A percentile compares a stretch with the other conserved stretches of the same genome.
These are phyloP conservation scores for Lineolata rhizophorae DNA, from an alignment of 495 filamentous ascomycete species.

Conservation along the genomic window DNA sequence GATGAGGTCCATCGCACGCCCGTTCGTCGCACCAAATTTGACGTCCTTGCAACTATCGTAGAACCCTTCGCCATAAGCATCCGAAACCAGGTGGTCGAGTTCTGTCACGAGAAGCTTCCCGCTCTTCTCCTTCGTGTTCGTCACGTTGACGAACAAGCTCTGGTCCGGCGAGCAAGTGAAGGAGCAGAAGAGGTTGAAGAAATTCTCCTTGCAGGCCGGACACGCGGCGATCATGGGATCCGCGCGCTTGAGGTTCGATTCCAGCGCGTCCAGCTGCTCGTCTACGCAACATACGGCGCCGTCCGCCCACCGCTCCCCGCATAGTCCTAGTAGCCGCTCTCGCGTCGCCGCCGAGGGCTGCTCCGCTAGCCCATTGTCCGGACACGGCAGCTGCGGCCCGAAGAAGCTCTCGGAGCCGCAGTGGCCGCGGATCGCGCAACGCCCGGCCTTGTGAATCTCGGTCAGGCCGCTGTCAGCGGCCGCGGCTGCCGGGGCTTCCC, in stretches of 20 bases:
- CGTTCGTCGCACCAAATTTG: constrained; percentile 85
- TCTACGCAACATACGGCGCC: constrained; percentile 65
- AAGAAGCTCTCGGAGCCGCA: constrained; percentile 82
- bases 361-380: constrained; percentile 73
- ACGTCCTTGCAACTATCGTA: constrained; percentile 97
- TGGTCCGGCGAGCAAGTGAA: constrained; percentile 96
- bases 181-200: constrained; percentile 92
- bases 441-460: constrained; percentile 59
- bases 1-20: constrained; percentile 82
- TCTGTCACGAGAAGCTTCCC: constrained; percentile 62
- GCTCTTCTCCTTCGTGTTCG: constrained; percentile 39
- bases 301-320: constrained; percentile 64
- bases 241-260: constrained; percentile 64
- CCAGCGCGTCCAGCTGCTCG: constrained; percentile 65
- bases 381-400: constrained; percentile 67
- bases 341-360: constrained; percentile 45
- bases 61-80: constrained; percentile 72
- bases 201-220: constrained; percentile 90
- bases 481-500: no score
- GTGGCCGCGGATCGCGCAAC: constrained; percentile 77
- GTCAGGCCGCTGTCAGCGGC: no score
- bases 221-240: constrained; percentile 76
- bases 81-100: constrained; percentile 71
- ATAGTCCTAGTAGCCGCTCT: constrained; percentile 60
- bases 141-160: constrained; percentile 87